Conservation (phyloP, 352 stramenopile species). For the Pythium brachiatum region DNA sequence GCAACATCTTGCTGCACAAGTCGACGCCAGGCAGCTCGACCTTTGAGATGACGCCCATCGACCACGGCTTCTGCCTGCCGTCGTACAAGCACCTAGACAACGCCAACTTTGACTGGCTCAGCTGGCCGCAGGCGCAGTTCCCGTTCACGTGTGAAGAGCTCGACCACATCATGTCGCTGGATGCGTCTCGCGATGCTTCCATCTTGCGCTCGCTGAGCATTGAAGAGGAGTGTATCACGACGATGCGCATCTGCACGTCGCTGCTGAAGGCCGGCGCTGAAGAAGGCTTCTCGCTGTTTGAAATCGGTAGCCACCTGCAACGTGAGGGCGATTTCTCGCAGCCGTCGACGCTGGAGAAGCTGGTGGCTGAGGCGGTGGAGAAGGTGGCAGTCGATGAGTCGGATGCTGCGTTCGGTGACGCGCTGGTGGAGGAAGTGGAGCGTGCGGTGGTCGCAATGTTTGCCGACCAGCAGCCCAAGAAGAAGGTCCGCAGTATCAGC, state of each 20-base stretch:
- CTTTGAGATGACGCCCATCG: conserved; percentile 85
- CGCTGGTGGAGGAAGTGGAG: conserved; percentile 51
- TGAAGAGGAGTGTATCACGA: conserved; percentile 78
- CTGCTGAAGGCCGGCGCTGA: conserved; percentile 75
- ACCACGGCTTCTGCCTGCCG: conserved; percentile 87
- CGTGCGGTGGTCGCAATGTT: conserved; percentile 45
- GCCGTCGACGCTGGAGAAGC: conserved; percentile 72
- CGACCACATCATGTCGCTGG: conserved; percentile 71
- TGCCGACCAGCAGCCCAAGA: conserved; percentile 57
- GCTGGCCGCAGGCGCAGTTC: conserved; percentile 87
- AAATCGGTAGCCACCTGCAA: conserved; percentile 80
- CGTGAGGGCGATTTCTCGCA: conserved; percentile 76
- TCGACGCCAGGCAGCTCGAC: conserved; percentile 47
- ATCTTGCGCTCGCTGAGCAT: conserved; percentile 70
- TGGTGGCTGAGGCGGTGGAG: conserved; percentile 47
- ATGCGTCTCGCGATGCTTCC: conserved; percentile 49
- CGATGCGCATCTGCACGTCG: conserved; percentile 77
- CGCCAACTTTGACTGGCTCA: conserved; percentile 85
- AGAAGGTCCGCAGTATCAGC: conserved; percentile 87
- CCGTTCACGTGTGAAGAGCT: conserved; percentile 78
- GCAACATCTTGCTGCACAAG: conserved; percentile 77
- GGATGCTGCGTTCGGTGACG: conserved; percentile 42
- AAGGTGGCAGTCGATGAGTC: conserved; percentile 24
- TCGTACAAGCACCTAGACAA: conserved; percentile 79
- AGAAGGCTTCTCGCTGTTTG: conserved; percentile 79